Evolutionary conservation across 2,329 filamentous ascomycete genomes (phyloP), one percentile per base, ranked within the genome.

Genomic region (Penicillium oxalicum): DNA sequence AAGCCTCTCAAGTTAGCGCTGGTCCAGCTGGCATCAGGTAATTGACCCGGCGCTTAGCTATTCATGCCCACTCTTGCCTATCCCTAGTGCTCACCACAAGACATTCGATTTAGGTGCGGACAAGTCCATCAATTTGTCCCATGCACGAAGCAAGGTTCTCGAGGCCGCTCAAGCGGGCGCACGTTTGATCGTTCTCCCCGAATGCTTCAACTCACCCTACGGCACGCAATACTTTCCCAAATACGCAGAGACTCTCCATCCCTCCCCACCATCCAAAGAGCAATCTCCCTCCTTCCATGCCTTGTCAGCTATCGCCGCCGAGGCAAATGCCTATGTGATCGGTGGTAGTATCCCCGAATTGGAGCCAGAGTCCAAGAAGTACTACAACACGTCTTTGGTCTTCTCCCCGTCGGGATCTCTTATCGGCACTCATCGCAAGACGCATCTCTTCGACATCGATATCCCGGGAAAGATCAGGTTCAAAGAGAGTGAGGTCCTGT

Each of bases 201-300:
- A 98, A 75, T 98, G 93, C 78, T 98, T 98, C 82, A 98, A 98
- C 76, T 94, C 88, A 37, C 93, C 93, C 7, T 98, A 98, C 71
- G 93, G 93, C 58, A 90, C 84, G 57, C 79, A 89, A 64, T 91
- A 85, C 77, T 98, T 98, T 73, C 86, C 91, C 46, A 81, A 84
- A 52, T 97, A 97, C 70, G 91, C 93, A 58, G 93, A 98, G 72
- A 85, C 82, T 1, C 83, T 97, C n/a, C 76, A 81, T 1, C 88
- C 89, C 0, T 85, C 83, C 3, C 88, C 89, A 27, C 88, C 90
- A 0, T 74, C 83, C 3, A 67, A 74, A 52, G 78, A 81, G 40
- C 81, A 86, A 61, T 86, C 87, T 4, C 91, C 91, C 0, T 90
- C 87, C 47, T 97, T 84, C 78, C 86, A 94, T 68, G 88, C 90